phyloP scores from a whole-genome alignment of 345 rosid species.

The Arabidopsis suecica region DNA sequence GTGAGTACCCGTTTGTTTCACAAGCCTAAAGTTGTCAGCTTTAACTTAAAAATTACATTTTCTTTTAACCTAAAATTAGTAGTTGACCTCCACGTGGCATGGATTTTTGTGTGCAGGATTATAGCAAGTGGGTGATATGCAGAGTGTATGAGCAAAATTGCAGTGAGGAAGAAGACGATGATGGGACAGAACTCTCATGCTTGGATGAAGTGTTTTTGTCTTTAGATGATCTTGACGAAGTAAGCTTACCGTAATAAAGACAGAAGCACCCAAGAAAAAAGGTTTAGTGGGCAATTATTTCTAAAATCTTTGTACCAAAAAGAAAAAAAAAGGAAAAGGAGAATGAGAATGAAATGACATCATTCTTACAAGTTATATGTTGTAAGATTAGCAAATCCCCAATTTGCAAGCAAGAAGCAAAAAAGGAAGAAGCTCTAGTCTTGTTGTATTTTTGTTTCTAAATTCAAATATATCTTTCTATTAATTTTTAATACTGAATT shows the following conservation, averaged over 20 bases:
- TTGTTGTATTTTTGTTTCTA: constrained; percentile 29
- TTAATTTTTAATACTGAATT: constrained; percentile 7
- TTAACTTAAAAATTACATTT: constrained; percentile 3
- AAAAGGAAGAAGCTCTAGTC: constrained; percentile 23
- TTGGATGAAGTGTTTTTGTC: constrained; percentile 95
- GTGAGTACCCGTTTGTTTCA: constrained; percentile 46
- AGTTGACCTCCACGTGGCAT: constrained; percentile 37
- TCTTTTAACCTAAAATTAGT: constrained; percentile 2
- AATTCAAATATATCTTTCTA: constrained; percentile 29
- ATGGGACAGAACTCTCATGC: constrained; percentile 80
- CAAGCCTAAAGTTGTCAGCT: background rate
- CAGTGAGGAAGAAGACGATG: constrained; percentile 52
- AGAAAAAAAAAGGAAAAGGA: constrained; percentile 7
- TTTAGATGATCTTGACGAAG: constrained; percentile 92
- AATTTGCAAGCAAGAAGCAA: constrained; percentile 39
- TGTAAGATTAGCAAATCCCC: constrained; percentile 39
- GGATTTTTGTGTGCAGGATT: constrained; percentile 58
- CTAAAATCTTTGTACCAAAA: constrained; percentile 39
- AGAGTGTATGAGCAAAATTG: constrained; percentile 71
- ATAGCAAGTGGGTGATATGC: constrained; percentile 87
- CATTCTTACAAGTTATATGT: constrained; percentile 44
- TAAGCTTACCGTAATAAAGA: constrained; percentile 65
- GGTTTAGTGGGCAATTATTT: constrained; percentile 47
- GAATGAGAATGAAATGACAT: constrained; percentile 43
- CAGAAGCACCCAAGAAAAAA: constrained; percentile 39